These are phyloP conservation scores for Termitomyces sp. DNA, from an alignment of 768 basidiomycete species.

Conservation along the genomic window DNA sequence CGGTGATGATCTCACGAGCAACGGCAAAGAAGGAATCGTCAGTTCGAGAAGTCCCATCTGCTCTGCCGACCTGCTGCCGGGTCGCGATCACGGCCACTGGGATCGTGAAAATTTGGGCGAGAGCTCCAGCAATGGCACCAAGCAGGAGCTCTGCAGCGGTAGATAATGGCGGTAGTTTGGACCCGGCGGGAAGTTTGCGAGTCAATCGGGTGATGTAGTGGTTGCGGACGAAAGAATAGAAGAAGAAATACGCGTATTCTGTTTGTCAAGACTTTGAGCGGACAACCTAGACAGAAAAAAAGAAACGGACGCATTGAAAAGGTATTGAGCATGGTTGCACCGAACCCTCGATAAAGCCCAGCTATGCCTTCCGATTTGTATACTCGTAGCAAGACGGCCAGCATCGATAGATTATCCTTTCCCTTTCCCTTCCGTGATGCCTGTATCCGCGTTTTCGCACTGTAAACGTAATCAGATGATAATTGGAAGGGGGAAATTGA, in stretches of 20 bases:
- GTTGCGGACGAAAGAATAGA: constrained; percentile 87
- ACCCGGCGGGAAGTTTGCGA: constrained; percentile 50
- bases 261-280: constrained; percentile 4
- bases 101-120: constrained; percentile 97
- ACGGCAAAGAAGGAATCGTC: constrained; percentile 78
- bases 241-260: constrained; percentile 99
- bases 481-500: not conserved
- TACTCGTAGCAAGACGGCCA: constrained; percentile 62
- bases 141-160: constrained; percentile 79
- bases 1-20: constrained; percentile 79
- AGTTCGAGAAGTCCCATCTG: constrained; percentile 13
- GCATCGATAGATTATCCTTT: constrained; percentile 52
- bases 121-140: constrained; percentile 87
- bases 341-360: constrained; percentile 89
- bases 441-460: constrained; percentile 94
- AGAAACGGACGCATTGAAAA: constrained; percentile 89
- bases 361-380: constrained; percentile 73
- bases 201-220: constrained; percentile 73
- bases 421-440: constrained; percentile 55
- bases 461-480: constrained; percentile 23
- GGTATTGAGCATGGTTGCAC: constrained; percentile 96
- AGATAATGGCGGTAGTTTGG: constrained; percentile 57
- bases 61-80: constrained; percentile 83
- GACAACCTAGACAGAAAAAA: not conserved
- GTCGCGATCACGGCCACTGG: constrained; percentile 98